A percentile compares a stretch with the other conserved stretches of the same genome.
Evolutionary conservation across 2,329 filamentous ascomycete species (phyloP).

Genomic region (Thelonectria discophora): DNA sequence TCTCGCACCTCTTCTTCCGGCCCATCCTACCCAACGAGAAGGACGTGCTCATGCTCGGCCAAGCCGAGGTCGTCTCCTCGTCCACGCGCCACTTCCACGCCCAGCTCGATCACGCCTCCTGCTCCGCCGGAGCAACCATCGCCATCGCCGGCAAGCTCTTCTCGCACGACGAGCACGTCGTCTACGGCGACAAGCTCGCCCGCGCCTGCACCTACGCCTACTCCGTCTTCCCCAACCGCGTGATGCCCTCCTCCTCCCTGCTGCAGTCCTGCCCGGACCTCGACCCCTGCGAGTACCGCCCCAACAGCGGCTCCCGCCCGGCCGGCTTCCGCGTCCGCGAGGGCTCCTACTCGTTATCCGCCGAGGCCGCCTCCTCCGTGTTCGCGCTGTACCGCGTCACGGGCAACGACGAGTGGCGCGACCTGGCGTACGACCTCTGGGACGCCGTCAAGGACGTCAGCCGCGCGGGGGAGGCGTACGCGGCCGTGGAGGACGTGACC

Average conservation of each 20-base stretch:
- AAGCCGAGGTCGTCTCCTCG: conserved; percentile 44
- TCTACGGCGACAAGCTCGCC: conserved; percentile 65
- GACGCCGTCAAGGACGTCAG: conserved; percentile 67
- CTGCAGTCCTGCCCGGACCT: conserved; percentile 51
- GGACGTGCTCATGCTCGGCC: conserved; percentile 72
- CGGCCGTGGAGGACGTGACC: conserved; percentile 71
- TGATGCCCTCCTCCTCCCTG: conserved; percentile 69
- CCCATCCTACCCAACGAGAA: conserved; percentile 67
- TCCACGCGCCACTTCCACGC: conserved; percentile 43
- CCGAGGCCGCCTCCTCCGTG: conserved; percentile 78
- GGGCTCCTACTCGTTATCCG: conserved; percentile 30
- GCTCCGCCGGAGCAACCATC: conserved; percentile 73
- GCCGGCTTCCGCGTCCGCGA: conserved; percentile 35
- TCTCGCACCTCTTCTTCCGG: conserved; percentile 70
- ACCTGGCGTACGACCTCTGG: conserved; percentile 81
- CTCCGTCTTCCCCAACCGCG: conserved; percentile 62
- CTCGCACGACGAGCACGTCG: conserved; percentile 58
- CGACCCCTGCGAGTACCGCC: conserved; percentile 37
- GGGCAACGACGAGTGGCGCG: conserved; percentile 70
- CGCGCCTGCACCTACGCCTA: conserved; percentile 73
- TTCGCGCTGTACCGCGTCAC: conserved; percentile 82
- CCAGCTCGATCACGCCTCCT: conserved; percentile 65
- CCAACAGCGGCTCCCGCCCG: conserved; percentile 16
- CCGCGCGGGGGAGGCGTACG: conserved; percentile 67
- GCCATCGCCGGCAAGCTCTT: conserved; percentile 69